Base-by-base conservation (phyloP, 1,139 yeast species). In the Sugiyamaella neomexicana region DNA sequence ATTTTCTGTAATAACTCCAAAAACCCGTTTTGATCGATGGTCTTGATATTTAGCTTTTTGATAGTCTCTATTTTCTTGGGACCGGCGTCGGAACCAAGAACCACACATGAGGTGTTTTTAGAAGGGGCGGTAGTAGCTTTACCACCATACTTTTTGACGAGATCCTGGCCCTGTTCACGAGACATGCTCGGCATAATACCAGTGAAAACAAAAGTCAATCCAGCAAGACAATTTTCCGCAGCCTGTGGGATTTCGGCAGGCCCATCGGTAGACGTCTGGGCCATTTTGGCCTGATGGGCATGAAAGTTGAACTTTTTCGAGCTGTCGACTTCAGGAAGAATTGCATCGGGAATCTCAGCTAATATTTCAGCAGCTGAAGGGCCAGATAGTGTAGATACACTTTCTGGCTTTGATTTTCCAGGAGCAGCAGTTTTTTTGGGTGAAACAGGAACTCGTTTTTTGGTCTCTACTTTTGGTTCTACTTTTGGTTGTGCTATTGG, bases 61-160 rank as follows among this genome's bases (percentile, higher is more conserved):
- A 95, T 93, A 65, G 86, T 89, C 62, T 83, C 82, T 48, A 93
- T 82, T 70, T 93, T 93, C n/a, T 90, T 83, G 1, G 99, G 98
- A 0, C 99, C 99, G 1, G 99, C 99, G 62, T 93, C 97, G 50
- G 81, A 89, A 5, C 99, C 99, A 31, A 95, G 77, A 1, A 93
- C 97, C 5, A 93, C 97, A 46, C 90, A 77, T 37, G 89, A 82
- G 0, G 99, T 95, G 65, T 86, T 88, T 17, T 89, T 83, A 52
- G 95, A 87, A 31, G 93, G 86, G 0, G 97, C 81, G 60, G 89
- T 82, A 1, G 97, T 89, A 10, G 91, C 96, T 64, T 85, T 85
- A n/a, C 97, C 99, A 13, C 99, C 99, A 65, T 91, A 90, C 59
- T 80, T 78, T 64, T 88, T 85, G 3, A 97, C 96, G 25, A 89